phyloP scores from a whole-genome alignment of 345 rosid species.

The Brassica incana region DNA sequence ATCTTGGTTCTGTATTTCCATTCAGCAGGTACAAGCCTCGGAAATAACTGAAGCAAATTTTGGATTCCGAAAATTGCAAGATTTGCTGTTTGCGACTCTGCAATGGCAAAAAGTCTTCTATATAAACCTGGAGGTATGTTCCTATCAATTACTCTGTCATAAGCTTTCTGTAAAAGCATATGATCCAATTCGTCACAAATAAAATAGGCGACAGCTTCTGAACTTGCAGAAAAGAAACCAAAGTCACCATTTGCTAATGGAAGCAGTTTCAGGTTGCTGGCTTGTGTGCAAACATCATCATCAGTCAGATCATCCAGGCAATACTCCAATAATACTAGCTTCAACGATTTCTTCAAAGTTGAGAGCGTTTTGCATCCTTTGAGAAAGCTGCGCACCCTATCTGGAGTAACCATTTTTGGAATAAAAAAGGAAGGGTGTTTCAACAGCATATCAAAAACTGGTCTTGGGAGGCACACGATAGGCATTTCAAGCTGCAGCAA shows the following conservation, averaged over 20 bases:
- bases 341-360: conserved; percentile 55
- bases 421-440: conserved; percentile 57
- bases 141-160: conserved; percentile 70
- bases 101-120: conserved; percentile 68
- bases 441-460: conserved; percentile 70
- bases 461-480: conserved; percentile 67
- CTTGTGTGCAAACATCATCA: conserved; percentile 62
- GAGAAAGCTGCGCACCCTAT: conserved; percentile 68
- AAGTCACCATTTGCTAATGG: conserved; percentile 87
- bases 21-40: conserved; percentile 77
- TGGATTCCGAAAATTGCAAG: conserved; percentile 55
- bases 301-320: conserved; percentile 91
- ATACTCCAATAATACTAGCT: conserved; percentile 82
- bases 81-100: conserved; percentile 64
- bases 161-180: conserved; percentile 61
- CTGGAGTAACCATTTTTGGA: conserved; percentile 89
- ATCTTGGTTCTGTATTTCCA: conserved; percentile 75
- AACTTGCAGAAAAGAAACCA: conserved; percentile 60
- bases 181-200: conserved; percentile 75
- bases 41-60: conserved; percentile 59
- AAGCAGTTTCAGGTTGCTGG: conserved; percentile 61
- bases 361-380: conserved; percentile 53
- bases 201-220: conserved; percentile 58
- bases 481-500: conserved; percentile 81
- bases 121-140: conserved; percentile 57